These are phyloP conservation scores for Aspergillus ostianus DNA, from an alignment of 495 filamentous ascomycete species.

Conservation along the genomic window DNA sequence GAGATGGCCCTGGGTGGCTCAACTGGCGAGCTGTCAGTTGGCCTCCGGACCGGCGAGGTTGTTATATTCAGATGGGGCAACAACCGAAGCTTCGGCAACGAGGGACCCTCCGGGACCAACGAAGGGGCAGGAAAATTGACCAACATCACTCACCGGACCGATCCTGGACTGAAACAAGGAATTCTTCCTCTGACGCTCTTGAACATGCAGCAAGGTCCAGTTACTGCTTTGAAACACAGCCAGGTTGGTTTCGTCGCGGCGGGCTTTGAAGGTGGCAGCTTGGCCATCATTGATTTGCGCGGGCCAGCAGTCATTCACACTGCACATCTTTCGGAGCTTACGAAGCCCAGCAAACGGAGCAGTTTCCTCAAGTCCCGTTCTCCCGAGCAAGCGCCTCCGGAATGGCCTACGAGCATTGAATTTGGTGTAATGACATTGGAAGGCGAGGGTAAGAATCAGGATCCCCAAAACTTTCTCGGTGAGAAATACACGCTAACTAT, in stretches of 20 bases:
- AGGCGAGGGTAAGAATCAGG: constrained; percentile 59
- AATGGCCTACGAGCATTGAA: constrained; percentile 76
- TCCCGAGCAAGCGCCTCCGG: constrained; percentile 47
- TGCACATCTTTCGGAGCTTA: constrained; percentile 62
- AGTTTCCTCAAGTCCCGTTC: constrained; percentile 60
- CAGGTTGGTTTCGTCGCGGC: constrained; percentile 89
- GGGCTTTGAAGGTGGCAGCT: constrained; percentile 74
- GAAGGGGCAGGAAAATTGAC: constrained; percentile 59
- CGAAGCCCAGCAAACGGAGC: constrained; percentile 64
- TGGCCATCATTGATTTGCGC: constrained; percentile 80
- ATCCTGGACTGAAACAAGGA: constrained; percentile 78
- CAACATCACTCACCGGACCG: constrained; percentile 68
- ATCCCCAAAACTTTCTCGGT: neutral
- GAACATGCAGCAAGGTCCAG: constrained; percentile 74
- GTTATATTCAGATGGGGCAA: constrained; percentile 83
- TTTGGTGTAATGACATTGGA: constrained; percentile 94
- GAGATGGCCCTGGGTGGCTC: constrained; percentile 71
- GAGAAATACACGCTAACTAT: constrained; percentile 19
- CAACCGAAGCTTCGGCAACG: constrained; percentile 63
- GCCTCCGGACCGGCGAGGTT: constrained; percentile 76
- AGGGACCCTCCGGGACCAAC: constrained; percentile 53
- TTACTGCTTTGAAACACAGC: constrained; percentile 76
- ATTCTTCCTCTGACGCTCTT: constrained; percentile 77
- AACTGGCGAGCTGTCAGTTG: constrained; percentile 81
- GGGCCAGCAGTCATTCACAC: constrained; percentile 86